Evolutionary conservation across 495 filamentous ascomycete species (phyloP).

Genomic region (Aspergillus steynii): DNA sequence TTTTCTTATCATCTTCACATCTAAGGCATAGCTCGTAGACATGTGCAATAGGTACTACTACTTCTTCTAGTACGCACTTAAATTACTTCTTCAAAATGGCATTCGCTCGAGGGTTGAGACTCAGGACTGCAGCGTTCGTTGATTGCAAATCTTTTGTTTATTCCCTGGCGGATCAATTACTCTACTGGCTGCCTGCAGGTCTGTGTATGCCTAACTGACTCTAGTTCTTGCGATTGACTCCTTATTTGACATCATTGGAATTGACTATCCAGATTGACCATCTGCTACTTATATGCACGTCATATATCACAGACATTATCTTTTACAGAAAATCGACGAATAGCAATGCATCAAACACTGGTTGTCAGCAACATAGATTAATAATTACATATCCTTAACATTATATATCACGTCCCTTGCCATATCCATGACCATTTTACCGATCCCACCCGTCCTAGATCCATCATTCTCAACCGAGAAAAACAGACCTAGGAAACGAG

Average conservation of each 20-base stretch:
- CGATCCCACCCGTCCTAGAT: too few species aligned
- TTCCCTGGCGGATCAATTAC: neutral
- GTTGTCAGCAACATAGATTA: neutral
- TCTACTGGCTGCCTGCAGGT: too few species aligned
- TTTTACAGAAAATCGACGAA: neutral
- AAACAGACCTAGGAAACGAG: neutral
- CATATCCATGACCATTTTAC: neutral
- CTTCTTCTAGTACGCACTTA: neutral
- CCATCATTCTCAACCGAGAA: neutral
- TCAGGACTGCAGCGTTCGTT: neutral
- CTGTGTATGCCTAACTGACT: neutral
- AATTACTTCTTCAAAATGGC: neutral
- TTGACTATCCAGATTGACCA: neutral
- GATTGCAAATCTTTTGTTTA: neutral
- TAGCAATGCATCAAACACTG: neutral
- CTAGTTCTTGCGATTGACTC: neutral
- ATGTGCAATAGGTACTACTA: conserved; percentile 20
- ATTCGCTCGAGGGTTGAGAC: neutral
- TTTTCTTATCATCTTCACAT: conserved; percentile 9
- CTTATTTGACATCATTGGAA: too few species aligned
- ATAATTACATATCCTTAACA: conserved; percentile 9
- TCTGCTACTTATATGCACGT: neutral
- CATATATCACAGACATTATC: neutral
- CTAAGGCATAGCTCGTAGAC: conserved; percentile 24
- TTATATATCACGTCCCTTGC: neutral